Evolutionary conservation across 352 stramenopile species (phyloP).

Genomic region (Phytophthora idaei): DNA sequence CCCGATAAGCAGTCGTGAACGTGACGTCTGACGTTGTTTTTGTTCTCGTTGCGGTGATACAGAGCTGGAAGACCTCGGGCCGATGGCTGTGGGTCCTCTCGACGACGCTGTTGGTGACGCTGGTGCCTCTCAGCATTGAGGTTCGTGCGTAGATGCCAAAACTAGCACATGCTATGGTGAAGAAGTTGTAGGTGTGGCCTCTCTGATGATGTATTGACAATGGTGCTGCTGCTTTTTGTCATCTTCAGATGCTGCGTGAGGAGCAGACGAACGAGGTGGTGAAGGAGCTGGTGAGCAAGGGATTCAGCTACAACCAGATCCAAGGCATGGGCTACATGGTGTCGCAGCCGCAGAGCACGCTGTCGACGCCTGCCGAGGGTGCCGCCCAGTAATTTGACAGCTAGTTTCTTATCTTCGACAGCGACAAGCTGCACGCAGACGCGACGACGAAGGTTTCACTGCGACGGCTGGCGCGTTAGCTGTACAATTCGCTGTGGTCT

Average conservation of each 20-base stretch:
- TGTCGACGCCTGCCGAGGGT: conserved; percentile 43
- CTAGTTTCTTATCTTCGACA: conserved; percentile 9
- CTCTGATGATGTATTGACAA: conserved; percentile 3
- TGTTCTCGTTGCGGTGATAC: conserved; percentile 10
- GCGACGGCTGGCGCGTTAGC: conserved; percentile 15
- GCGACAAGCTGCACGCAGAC: neutral
- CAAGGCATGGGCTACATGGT: conserved; percentile 86
- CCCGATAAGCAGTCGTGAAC: neutral
- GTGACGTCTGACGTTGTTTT: conserved; percentile 15
- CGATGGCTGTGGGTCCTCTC: conserved; percentile 85
- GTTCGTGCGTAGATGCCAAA: conserved; percentile 34
- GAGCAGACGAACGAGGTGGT: conserved; percentile 87
- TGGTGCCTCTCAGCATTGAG: conserved; percentile 88
- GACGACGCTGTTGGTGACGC: conserved; percentile 83
- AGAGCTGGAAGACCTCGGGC: conserved; percentile 65
- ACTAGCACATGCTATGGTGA: neutral
- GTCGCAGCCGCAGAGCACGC: conserved; percentile 68
- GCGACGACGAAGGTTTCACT: neutral
- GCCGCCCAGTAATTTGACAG: conserved; percentile 50
- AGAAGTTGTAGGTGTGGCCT: neutral
- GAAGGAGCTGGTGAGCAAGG: conserved; percentile 82
- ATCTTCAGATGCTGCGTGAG: conserved; percentile 69
- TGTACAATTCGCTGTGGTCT: conserved; percentile 28
- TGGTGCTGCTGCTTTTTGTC: conserved; percentile 6
- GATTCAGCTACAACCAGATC: conserved; percentile 86